These are phyloP conservation scores for Sclerotinia trifoliorum DNA, from an alignment of 2,329 filamentous ascomycete species.

Conservation along the genomic window DNA sequence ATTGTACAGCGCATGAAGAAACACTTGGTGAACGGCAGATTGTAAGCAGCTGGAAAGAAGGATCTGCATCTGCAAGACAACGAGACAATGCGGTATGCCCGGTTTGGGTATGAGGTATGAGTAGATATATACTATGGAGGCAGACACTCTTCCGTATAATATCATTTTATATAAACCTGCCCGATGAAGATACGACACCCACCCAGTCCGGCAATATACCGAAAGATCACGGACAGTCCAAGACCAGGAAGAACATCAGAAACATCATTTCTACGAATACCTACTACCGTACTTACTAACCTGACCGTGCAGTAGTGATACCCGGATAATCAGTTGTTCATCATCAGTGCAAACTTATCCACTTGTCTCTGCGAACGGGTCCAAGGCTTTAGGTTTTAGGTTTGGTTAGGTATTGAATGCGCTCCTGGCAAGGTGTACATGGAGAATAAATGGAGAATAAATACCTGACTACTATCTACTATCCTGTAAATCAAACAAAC, in stretches of 20 bases:
- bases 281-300: too few species aligned
- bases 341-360: not conserved
- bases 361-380: conserved; percentile 4
- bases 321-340: not conserved
- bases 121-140: too few species aligned
- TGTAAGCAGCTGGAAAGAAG: not conserved
- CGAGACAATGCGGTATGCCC: not conserved
- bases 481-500: conserved; percentile 3
- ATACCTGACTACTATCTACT: too few species aligned
- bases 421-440: not conserved
- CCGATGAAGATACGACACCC: too few species aligned
- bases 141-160: too few species aligned
- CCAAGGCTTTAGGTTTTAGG: not conserved
- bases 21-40: not conserved
- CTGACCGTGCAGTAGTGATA: not conserved
- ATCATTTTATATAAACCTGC: too few species aligned
- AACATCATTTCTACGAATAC: too few species aligned
- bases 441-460: not conserved
- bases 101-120: too few species aligned
- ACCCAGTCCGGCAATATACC: too few species aligned
- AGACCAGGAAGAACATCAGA: too few species aligned
- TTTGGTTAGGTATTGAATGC: not conserved
- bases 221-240: too few species aligned
- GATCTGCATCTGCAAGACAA: not conserved
- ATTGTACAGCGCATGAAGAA: not conserved